Evolutionary conservation across 768 basidiomycete species (phyloP).

Genomic region (Hygrophorus pudorinus): DNA sequence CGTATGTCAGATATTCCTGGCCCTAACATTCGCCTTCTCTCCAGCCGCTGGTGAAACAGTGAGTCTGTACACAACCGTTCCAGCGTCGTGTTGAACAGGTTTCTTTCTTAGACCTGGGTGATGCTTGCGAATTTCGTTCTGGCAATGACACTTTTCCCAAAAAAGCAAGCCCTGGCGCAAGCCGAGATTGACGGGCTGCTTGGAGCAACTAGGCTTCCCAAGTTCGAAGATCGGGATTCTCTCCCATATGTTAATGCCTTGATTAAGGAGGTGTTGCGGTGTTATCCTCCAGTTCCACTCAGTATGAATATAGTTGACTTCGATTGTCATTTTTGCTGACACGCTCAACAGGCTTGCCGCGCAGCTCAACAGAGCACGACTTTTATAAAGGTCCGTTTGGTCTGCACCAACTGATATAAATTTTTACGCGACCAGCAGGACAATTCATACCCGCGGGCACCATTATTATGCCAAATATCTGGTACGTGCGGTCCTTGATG

Average conservation of each 20-base stretch:
- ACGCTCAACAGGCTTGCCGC: constrained; percentile 19
- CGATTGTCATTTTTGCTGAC: neutral
- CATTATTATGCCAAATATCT: constrained; percentile 25
- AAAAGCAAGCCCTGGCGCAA: constrained; percentile 26
- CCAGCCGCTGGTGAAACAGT: constrained; percentile 8
- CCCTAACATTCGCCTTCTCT: no score
- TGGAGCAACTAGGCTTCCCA: constrained; percentile 23
- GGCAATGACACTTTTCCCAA: constrained; percentile 30
- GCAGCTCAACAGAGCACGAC: constrained; percentile 28
- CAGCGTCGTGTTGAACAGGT: neutral
- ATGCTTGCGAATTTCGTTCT: constrained; percentile 24
- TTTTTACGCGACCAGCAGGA: constrained; percentile 15
- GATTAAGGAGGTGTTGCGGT: constrained; percentile 26
- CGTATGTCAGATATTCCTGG: no score
- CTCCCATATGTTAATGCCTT: constrained; percentile 29
- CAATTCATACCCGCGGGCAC: constrained; percentile 34
- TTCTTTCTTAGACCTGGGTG: constrained; percentile 12
- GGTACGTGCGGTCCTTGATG: constrained; percentile 14
- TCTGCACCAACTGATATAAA: no score
- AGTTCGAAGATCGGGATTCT: constrained; percentile 24
- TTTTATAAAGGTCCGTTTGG: constrained; percentile 19
- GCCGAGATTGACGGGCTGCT: constrained; percentile 30
- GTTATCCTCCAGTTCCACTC: constrained; percentile 21
- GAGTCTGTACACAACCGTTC: neutral
- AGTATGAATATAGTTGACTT: constrained; percentile 11